Evolutionary conservation across 345 rosid genomes (phyloP).

Genomic region (Populus deltoides): DNA sequence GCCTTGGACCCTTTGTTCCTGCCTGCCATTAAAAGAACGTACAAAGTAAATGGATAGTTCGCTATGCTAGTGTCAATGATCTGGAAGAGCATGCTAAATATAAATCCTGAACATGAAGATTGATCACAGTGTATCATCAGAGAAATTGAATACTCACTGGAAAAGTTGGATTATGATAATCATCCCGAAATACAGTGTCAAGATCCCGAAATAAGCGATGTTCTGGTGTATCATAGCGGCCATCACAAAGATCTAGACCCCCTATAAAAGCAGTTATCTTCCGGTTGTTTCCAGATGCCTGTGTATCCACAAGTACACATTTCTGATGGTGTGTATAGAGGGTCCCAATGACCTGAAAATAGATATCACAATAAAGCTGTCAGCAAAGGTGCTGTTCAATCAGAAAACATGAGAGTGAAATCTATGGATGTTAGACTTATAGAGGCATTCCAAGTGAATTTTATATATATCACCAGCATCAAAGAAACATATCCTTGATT

Average conservation of each 20-base stretch:
- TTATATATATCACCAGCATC: neutral
- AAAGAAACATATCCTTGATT: neutral
- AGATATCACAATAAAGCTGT: slow-evolving; percentile 4
- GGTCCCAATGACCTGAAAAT: slow-evolving; percentile 65
- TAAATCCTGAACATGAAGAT: neutral
- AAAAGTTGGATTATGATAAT: slow-evolving; percentile 65
- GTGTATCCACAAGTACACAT: slow-evolving; percentile 68
- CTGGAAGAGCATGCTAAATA: neutral
- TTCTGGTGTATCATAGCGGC: slow-evolving; percentile 71
- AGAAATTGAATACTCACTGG: slow-evolving; percentile 48
- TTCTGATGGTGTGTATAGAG: slow-evolving; percentile 73
- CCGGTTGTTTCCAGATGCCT: slow-evolving; percentile 58
- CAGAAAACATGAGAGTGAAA: neutral
- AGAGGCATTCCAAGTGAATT: neutral
- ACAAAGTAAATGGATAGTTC: slow-evolving; percentile 1
- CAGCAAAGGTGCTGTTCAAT: neutral
- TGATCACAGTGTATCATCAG: neutral
- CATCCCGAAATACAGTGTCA: slow-evolving; percentile 46
- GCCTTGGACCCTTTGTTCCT: slow-evolving; percentile 67
- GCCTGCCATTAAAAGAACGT: slow-evolving; percentile 34
- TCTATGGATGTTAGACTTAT: neutral
- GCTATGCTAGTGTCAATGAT: neutral
- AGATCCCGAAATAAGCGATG: slow-evolving; percentile 60
- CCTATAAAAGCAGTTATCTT: slow-evolving; percentile 61
- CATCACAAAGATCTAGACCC: slow-evolving; percentile 76